phyloP scores from a whole-genome alignment of 2,329 filamentous ascomycete genomes.

The Cercospora zeae-maydis region DNA sequence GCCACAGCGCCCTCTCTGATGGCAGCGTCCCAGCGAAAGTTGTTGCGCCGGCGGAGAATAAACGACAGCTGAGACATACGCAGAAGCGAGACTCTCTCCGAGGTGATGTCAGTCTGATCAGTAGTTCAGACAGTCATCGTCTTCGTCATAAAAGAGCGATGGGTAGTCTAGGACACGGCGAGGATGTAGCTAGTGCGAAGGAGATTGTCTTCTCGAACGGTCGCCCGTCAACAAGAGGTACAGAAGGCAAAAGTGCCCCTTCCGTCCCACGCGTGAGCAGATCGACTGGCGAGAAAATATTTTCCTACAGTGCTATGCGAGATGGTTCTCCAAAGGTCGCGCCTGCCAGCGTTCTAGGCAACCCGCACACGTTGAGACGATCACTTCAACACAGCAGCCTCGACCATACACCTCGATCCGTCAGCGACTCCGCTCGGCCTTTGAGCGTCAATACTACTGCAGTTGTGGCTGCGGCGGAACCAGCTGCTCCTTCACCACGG shows the following conservation, averaged over 20 bases:
- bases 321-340: slow-evolving; percentile 10
- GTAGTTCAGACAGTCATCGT: slow-evolving; percentile 21
- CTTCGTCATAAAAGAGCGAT: slow-evolving; percentile 22
- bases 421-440: slow-evolving; percentile 10
- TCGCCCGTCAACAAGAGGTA: background rate
- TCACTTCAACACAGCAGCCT: slow-evolving; percentile 19
- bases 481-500: slow-evolving; percentile 9
- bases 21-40: slow-evolving; percentile 24
- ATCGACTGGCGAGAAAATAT: slow-evolving; percentile 14
- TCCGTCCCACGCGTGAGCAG: slow-evolving; percentile 6
- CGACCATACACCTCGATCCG: slow-evolving; percentile 14
- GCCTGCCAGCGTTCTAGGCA: slow-evolving; percentile 15
- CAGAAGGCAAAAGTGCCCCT: background rate
- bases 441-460: slow-evolving; percentile 15
- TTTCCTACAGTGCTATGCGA: slow-evolving; percentile 16
- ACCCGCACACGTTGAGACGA: slow-evolving; percentile 18
- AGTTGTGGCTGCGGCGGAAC: background rate
- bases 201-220: background rate
- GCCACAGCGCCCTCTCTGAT: slow-evolving; percentile 29
- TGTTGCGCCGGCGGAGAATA: slow-evolving; percentile 16
- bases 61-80: slow-evolving; percentile 27
- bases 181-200: slow-evolving; percentile 1
- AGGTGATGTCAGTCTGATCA: slow-evolving; percentile 22
- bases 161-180: slow-evolving; percentile 14
- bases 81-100: slow-evolving; percentile 28